These are phyloP conservation scores for Tulasnella calospora DNA, from an alignment of 768 basidiomycete species.

Conservation along the genomic window DNA sequence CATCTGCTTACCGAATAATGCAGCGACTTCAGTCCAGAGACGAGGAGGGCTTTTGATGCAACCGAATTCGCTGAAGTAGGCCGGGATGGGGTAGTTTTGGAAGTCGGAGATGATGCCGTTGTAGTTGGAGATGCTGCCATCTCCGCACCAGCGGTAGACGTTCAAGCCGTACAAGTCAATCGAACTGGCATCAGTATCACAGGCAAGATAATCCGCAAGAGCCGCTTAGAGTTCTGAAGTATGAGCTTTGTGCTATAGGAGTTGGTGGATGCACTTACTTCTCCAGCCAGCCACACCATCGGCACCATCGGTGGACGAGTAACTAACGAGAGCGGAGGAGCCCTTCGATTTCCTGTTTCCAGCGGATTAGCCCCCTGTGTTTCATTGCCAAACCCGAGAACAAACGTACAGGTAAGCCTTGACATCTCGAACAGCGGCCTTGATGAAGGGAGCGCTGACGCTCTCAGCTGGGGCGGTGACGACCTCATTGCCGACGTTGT, in stretches of 20 bases:
- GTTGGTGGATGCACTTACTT: slow-evolving; percentile 31
- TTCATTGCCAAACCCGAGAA: not conserved
- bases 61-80: slow-evolving; percentile 89
- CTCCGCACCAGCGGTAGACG: slow-evolving; percentile 71
- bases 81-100: slow-evolving; percentile 63
- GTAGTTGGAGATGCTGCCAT: slow-evolving; percentile 45
- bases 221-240: slow-evolving; percentile 32
- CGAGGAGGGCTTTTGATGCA: slow-evolving; percentile 60
- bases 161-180: slow-evolving; percentile 88
- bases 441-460: slow-evolving; percentile 69
- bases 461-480: slow-evolving; percentile 54
- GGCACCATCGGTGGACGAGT: slow-evolving; percentile 74
- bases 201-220: slow-evolving; percentile 74
- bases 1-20: slow-evolving; percentile 67
- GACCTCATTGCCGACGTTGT: slow-evolving; percentile 84
- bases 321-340: slow-evolving; percentile 67
- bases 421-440: slow-evolving; percentile 84
- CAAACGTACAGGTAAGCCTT: slow-evolving; percentile 71
- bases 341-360: slow-evolving; percentile 53
- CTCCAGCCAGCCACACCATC: slow-evolving; percentile 46
- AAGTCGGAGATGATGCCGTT: slow-evolving; percentile 36
- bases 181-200: slow-evolving; percentile 60
- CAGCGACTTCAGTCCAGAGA: slow-evolving; percentile 72
- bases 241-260: not conserved
- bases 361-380: not conserved